A percentile compares a stretch with the other conserved stretches of the same genome.
These are phyloP conservation scores for Aspergillus jensenii DNA, from an alignment of 2,329 filamentous ascomycete genomes.

Conservation along the genomic window DNA sequence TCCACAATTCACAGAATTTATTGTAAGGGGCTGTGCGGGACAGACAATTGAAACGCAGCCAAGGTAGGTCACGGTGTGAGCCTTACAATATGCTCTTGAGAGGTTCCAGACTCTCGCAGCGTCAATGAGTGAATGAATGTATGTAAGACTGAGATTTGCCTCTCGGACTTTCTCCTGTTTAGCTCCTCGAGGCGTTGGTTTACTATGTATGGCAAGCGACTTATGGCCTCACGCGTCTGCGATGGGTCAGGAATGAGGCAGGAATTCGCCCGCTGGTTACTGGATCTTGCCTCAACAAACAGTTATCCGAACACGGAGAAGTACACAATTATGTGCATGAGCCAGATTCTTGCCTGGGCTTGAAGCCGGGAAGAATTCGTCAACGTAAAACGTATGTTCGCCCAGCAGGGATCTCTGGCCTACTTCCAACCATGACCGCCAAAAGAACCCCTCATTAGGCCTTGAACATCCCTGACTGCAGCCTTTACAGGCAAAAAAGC, in stretches of 20 bases:
- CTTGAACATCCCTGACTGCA: constrained; percentile 1
- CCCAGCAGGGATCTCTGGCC: background rate
- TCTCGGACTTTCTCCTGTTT: background rate
- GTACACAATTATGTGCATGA: background rate
- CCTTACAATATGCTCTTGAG: background rate
- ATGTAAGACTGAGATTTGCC: background rate
- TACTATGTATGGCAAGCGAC: background rate
- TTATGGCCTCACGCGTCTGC: background rate
- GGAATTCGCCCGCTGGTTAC: background rate
- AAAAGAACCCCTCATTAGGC: constrained; percentile 2
- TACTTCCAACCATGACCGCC: background rate
- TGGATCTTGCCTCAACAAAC: background rate
- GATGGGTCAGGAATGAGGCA: background rate
- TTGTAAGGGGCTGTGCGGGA: constrained; percentile 8
- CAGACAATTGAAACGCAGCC: background rate
- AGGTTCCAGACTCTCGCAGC: constrained; percentile 1
- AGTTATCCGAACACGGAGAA: background rate
- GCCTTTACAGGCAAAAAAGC: background rate
- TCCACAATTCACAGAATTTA: constrained; percentile 1
- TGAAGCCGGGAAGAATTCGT: constrained; percentile 3
- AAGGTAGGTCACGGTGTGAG: background rate
- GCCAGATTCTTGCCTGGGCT: background rate
- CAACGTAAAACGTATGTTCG: background rate
- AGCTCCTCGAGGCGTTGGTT: background rate
- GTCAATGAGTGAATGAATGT: background rate